These are phyloP conservation scores for Botryotinia calthae DNA, from an alignment of 2,329 filamentous ascomycete species.

Conservation along the genomic window DNA sequence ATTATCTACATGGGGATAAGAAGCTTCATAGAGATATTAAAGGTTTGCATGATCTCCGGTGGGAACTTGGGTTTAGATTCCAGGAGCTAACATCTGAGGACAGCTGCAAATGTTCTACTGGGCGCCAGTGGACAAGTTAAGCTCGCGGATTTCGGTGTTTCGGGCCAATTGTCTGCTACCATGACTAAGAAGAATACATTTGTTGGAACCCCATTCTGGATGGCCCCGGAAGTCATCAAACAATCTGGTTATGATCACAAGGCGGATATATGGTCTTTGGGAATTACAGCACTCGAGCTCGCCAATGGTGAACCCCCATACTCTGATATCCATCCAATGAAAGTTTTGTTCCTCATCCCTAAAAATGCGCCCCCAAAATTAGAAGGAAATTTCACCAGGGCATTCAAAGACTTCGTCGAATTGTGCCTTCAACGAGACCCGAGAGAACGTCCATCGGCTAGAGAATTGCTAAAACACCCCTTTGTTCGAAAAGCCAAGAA, in stretches of 20 bases:
- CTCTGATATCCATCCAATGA: constrained; percentile 97
- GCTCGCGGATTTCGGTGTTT: constrained; percentile 94
- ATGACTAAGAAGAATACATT: constrained; percentile 99
- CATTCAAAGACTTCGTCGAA: constrained; percentile 82
- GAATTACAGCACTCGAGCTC: constrained; percentile 89
- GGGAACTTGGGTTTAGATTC: not conserved
- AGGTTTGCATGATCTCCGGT: constrained; percentile 50
- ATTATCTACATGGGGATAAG: constrained; percentile 92
- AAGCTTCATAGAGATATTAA: constrained; percentile 97
- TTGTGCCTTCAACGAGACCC: constrained; percentile 86
- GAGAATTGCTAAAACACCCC: constrained; percentile 81
- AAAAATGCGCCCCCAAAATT: constrained; percentile 86
- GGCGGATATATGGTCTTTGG: constrained; percentile 95
- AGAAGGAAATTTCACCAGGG: constrained; percentile 75
- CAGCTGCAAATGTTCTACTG: constrained; percentile 89
- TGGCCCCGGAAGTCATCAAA: constrained; percentile 98
- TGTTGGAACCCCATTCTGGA: constrained; percentile 98
- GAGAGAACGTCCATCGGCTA: constrained; percentile 80
- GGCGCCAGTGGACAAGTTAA: constrained; percentile 93
- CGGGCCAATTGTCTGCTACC: constrained; percentile 90
- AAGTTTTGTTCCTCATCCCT: constrained; percentile 92
- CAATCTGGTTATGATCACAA: constrained; percentile 98
- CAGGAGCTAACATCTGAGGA: constrained; percentile 18
- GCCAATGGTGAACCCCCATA: constrained; percentile 92
- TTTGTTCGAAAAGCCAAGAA: constrained; percentile 92